These are phyloP conservation scores for Centaurea solstitialis DNA, from an alignment of 129 eudicot species.

Conservation along the genomic window DNA sequence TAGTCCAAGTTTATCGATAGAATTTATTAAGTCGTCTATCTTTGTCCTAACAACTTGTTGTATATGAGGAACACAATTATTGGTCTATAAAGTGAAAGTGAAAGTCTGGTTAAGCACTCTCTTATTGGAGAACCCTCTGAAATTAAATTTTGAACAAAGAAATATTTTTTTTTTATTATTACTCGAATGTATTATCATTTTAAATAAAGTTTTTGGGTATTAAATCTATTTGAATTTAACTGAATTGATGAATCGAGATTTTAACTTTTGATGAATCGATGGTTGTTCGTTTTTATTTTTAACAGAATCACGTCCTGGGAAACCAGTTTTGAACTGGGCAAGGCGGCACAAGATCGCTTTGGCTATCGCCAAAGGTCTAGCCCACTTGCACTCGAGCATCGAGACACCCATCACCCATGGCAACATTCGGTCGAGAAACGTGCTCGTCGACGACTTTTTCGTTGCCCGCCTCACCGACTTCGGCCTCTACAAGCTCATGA, in stretches of 20 bases:
- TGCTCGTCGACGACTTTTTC: conserved; percentile 86
- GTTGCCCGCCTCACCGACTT: conserved; percentile 87
- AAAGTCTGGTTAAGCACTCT: too few relatives aligned
- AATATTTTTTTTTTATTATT: too few relatives aligned
- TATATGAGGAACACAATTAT: too few relatives aligned
- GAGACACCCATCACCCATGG: conserved; percentile 94
- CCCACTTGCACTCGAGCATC: conserved; percentile 72
- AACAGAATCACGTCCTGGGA: conserved; percentile 77
- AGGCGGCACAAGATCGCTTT: conserved; percentile 93
- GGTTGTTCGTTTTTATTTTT: not conserved
- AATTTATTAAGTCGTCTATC: too few relatives aligned
- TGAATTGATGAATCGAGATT: too few relatives aligned
- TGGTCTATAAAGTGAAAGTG: too few relatives aligned
- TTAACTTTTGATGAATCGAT: not conserved
- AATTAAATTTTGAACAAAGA: too few relatives aligned
- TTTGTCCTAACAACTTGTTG: too few relatives aligned
- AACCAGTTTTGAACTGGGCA: conserved; percentile 88
- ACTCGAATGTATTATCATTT: too few relatives aligned
- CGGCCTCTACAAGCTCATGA: conserved; percentile 89
- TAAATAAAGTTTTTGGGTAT: not conserved
- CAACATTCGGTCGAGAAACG: conserved; percentile 77
- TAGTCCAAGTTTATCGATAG: too few relatives aligned
- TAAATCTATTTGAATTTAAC: too few relatives aligned
- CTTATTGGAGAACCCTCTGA: too few relatives aligned
- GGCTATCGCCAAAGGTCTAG: conserved; percentile 89